phyloP scores from a whole-genome alignment of 2,329 filamentous ascomycete species.

The Dothideomycetidae sp. region DNA sequence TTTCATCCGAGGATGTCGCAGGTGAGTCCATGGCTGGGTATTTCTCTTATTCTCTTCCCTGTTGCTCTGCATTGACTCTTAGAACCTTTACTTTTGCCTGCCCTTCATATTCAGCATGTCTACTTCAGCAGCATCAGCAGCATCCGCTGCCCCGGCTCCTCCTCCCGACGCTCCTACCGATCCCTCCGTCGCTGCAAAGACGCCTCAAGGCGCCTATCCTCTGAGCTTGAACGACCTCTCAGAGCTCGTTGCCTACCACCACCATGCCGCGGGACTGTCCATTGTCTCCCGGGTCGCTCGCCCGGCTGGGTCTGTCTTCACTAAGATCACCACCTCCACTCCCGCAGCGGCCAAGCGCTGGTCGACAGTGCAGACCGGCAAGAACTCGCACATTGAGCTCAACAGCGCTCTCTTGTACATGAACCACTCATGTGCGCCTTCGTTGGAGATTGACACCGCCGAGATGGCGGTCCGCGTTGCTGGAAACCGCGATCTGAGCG shows the following conservation, averaged over 20 bases:
- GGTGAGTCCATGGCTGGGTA: too few species aligned
- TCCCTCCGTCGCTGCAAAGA: slow-evolving; percentile 5
- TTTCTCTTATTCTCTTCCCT: too few species aligned
- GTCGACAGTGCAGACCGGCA: slow-evolving; percentile 38
- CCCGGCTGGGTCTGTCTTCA: slow-evolving; percentile 37
- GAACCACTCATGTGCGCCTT: slow-evolving; percentile 42
- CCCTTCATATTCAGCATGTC: too few species aligned
- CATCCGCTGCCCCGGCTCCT: slow-evolving; percentile 2
- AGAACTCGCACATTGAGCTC: slow-evolving; percentile 39
- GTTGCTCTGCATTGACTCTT: too few species aligned
- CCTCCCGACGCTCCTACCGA: slow-evolving; percentile 6
- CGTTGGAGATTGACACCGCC: slow-evolving; percentile 37
- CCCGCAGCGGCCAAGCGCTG: slow-evolving; percentile 32
- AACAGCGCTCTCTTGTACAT: slow-evolving; percentile 43
- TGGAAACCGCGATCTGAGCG: slow-evolving; percentile 25
- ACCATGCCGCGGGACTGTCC: slow-evolving; percentile 27
- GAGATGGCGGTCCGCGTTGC: slow-evolving; percentile 14
- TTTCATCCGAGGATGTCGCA: too few species aligned
- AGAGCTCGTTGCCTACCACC: slow-evolving; percentile 25
- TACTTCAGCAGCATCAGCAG: slow-evolving; percentile 1
- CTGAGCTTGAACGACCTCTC: slow-evolving; percentile 22
- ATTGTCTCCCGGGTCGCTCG: slow-evolving; percentile 36
- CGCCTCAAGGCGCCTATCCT: slow-evolving; percentile 14
- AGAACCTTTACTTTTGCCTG: too few species aligned
- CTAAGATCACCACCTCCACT: slow-evolving; percentile 34